Conservation (phyloP, 2,329 filamentous ascomycete genomes). For the Falciphora oryzae region DNA sequence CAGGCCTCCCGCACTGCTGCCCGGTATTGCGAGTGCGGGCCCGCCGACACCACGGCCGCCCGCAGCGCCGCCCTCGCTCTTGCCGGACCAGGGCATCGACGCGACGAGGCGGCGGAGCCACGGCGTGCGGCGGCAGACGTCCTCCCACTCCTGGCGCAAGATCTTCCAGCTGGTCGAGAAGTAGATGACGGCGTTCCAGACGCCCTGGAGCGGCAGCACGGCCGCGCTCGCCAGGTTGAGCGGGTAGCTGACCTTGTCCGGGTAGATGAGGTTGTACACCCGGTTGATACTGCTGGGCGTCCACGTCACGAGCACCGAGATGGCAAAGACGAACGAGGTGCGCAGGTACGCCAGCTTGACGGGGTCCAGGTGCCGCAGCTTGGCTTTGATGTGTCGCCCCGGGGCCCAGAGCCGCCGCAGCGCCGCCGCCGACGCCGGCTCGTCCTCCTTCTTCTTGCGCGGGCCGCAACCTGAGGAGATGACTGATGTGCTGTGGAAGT, state of each 20-base stretch:
- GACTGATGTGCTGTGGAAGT: slow-evolving; percentile 2
- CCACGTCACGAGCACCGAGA: slow-evolving; percentile 57
- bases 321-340: slow-evolving; percentile 55
- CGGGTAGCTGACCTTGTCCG: slow-evolving; percentile 49
- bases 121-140: slow-evolving; percentile 6
- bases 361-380: slow-evolving; percentile 42
- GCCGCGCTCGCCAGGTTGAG: slow-evolving; percentile 65
- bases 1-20: not conserved
- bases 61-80: not conserved
- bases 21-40: not conserved
- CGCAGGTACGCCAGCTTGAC: slow-evolving; percentile 56
- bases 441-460: not conserved
- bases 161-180: slow-evolving; percentile 54
- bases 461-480: slow-evolving; percentile 1
- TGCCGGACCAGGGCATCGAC: slow-evolving; percentile 2
- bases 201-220: slow-evolving; percentile 70
- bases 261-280: slow-evolving; percentile 59
- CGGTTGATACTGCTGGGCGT: slow-evolving; percentile 67
- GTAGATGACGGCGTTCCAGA: slow-evolving; percentile 78
- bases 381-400: slow-evolving; percentile 22
- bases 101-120: slow-evolving; percentile 11
- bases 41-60: not conserved
- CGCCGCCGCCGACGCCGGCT: not conserved
- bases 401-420: slow-evolving; percentile 10
- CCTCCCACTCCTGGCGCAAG: slow-evolving; percentile 24